Conservation (phyloP, 305 asterid species). For the Salvia sclarea region DNA sequence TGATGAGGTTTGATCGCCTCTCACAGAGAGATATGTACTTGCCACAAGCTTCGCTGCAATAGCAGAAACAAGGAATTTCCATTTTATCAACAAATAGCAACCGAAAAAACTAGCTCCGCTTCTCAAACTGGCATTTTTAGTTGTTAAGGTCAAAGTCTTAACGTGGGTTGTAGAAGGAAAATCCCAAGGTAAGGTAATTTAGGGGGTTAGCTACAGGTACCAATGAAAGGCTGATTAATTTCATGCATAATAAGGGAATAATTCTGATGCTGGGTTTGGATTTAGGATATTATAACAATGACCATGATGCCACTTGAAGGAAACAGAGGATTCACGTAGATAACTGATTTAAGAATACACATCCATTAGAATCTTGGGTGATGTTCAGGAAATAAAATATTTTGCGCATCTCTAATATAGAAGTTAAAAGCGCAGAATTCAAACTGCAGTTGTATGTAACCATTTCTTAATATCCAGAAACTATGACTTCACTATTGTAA, state of each 20-base stretch:
- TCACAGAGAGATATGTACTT: slow-evolving; percentile 62
- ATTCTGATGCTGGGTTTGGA: background rate
- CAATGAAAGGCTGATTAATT: background rate
- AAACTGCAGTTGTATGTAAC: no score
- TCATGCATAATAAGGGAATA: background rate
- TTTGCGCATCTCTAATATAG: no score
- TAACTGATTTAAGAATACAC: background rate
- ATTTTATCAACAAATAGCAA: slow-evolving; percentile 1
- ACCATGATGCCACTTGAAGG: background rate
- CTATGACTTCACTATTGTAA: background rate
- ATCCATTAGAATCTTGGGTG: background rate
- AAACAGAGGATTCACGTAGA: background rate
- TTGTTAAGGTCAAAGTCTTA: background rate
- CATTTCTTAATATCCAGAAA: background rate
- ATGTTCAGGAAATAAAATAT: background rate
- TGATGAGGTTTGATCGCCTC: slow-evolving; percentile 62
- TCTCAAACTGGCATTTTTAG: background rate
- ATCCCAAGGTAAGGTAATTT: background rate
- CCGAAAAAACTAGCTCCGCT: background rate
- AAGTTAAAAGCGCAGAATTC: no score
- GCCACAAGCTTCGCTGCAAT: slow-evolving; percentile 72
- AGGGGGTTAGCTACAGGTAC: background rate
- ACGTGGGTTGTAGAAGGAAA: background rate
- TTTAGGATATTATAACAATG: background rate
- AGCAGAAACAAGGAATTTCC: background rate